A percentile compares a stretch with the other conserved stretches of the same genome.
phyloP scores from a whole-genome alignment of 129 eudicot species.

The Arctium lappa region DNA sequence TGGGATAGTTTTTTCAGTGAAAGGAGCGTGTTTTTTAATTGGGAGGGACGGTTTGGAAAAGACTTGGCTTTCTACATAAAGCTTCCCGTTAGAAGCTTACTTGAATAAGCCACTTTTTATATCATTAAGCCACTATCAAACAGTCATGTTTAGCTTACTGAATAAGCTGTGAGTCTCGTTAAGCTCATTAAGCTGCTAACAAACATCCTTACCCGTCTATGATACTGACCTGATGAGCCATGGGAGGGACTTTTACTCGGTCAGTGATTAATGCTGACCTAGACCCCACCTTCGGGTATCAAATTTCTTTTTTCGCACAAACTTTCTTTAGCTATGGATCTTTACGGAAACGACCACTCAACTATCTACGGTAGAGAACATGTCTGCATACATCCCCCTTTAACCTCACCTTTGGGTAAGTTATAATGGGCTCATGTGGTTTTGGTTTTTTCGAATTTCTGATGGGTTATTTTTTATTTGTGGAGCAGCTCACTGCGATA shows the following conservation, averaged over 20 bases:
- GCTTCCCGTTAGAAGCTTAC: no score
- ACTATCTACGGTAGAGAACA: neutral
- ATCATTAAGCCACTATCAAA: no score
- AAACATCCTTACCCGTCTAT: no score
- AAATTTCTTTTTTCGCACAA: neutral
- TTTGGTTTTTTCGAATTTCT: neutral
- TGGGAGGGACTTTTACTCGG: neutral
- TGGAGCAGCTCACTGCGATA: slow-evolving; percentile 78
- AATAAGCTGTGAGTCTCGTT: no score
- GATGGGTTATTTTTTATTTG: neutral
- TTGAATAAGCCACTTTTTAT: no score
- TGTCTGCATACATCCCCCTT: neutral
- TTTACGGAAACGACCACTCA: neutral
- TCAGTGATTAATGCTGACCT: neutral
- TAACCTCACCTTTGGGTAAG: neutral
- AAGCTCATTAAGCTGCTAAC: no score
- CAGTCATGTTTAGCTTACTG: no score
- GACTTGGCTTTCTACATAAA: no score
- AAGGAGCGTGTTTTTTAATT: no score
- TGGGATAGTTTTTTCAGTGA: no score
- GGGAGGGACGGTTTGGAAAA: no score
- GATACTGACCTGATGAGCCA: neutral
- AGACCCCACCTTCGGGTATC: neutral
- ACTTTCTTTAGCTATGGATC: neutral
- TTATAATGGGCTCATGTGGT: neutral